A percentile compares a stretch with the other conserved stretches of the same genome.
phyloP scores from a whole-genome alignment of 2,329 filamentous ascomycete species.

The Aspergillus texensis region DNA sequence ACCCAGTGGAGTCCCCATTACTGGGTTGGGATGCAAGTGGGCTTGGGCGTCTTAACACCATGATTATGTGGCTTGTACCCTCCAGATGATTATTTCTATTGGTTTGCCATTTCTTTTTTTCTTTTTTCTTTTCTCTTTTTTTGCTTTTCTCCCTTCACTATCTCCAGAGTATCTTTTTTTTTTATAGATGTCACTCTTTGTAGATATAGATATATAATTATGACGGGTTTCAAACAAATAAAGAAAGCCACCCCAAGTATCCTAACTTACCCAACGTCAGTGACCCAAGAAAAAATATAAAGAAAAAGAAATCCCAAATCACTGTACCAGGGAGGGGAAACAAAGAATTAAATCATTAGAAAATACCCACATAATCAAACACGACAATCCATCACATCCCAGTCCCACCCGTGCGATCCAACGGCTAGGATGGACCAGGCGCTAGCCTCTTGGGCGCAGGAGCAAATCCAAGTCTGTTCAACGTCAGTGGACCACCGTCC shows the following conservation, averaged over 20 bases:
- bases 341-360: conserved; percentile 8
- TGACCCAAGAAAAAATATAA: not conserved
- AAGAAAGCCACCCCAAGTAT: not conserved
- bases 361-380: conserved; percentile 11
- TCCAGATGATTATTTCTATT: not conserved
- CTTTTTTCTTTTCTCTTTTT: not conserved
- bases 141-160: not conserved
- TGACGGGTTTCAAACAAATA: not conserved
- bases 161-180: not conserved
- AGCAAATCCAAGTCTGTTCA: conserved; percentile 21
- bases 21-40: conserved; percentile 15
- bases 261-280: not conserved
- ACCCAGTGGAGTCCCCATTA: conserved; percentile 10
- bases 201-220: not conserved
- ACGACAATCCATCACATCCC: conserved; percentile 19
- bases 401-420: conserved; percentile 24
- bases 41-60: conserved; percentile 15
- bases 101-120: not conserved
- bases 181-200: not conserved
- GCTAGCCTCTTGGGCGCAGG: conserved; percentile 19
- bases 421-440: conserved; percentile 25
- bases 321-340: not conserved
- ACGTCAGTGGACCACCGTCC: conserved; percentile 22
- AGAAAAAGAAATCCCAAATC: conserved; percentile 7
- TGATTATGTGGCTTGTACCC: conserved; percentile 15